These are phyloP conservation scores for Lyophyllum semitale DNA, from an alignment of 768 basidiomycete genomes.

Conservation along the genomic window DNA sequence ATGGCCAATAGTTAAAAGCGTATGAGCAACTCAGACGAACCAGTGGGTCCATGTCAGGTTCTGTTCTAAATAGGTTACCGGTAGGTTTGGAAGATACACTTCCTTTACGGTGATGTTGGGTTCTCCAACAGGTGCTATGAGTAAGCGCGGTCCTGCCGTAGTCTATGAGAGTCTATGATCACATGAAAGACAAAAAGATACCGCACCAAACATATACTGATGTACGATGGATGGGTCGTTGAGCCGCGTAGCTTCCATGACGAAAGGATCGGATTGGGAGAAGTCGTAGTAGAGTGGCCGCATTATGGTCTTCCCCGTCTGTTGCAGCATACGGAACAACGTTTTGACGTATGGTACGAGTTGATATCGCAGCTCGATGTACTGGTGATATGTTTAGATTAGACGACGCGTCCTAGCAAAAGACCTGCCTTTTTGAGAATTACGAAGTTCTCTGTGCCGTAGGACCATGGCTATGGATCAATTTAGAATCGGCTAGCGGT, in stretches of 20 bases:
- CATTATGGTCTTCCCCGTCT: slow-evolving; percentile 31
- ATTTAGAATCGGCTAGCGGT: not conserved
- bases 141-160: slow-evolving; percentile 26
- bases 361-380: slow-evolving; percentile 38
- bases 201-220: slow-evolving; percentile 36
- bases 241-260: slow-evolving; percentile 24
- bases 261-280: slow-evolving; percentile 26
- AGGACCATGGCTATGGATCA: slow-evolving; percentile 35
- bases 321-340: slow-evolving; percentile 32
- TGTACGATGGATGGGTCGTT: slow-evolving; percentile 31
- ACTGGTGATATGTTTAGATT: slow-evolving; percentile 18
- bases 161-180: not conserved
- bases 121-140: slow-evolving; percentile 35
- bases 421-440: slow-evolving; percentile 32
- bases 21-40: slow-evolving; percentile 15
- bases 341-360: slow-evolving; percentile 31
- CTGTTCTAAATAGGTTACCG: slow-evolving; percentile 8
- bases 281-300: slow-evolving; percentile 35
- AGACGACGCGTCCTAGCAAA: not conserved
- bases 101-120: slow-evolving; percentile 26
- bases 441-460: slow-evolving; percentile 34
- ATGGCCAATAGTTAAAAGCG: not conserved
- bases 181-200: not conserved
- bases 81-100: slow-evolving; percentile 29
- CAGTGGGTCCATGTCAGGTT: slow-evolving; percentile 33